These are phyloP conservation scores for Sicyos baderoa DNA, from an alignment of 306 rosid species.

Conservation along the genomic window DNA sequence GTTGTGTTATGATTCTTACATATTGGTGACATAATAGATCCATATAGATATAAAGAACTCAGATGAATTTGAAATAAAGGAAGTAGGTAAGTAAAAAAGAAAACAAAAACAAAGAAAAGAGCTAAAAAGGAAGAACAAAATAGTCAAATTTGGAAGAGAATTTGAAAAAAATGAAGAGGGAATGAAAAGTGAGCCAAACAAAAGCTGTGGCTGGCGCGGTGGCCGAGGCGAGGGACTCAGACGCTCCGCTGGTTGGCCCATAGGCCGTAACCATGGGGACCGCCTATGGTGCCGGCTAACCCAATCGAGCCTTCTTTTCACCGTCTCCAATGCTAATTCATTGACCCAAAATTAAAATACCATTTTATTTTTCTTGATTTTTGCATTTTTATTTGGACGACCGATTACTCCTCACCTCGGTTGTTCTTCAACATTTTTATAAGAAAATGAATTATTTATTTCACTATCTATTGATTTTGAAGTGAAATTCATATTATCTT, in stretches of 20 bases:
- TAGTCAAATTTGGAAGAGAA: neutral
- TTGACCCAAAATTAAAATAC: neutral
- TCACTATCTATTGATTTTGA: too few species aligned
- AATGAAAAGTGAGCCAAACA: neutral
- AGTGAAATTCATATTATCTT: too few species aligned
- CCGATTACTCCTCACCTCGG: too few species aligned
- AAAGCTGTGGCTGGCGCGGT: neutral
- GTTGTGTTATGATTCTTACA: too few species aligned
- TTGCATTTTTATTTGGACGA: too few species aligned
- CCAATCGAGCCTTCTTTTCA: neutral
- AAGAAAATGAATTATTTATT: too few species aligned
- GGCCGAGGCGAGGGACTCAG: neutral
- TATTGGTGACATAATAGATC: too few species aligned
- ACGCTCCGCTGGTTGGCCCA: neutral
- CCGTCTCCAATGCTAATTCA: neutral
- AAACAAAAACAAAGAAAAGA: too few species aligned
- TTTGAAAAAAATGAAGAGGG: constrained; percentile 3
- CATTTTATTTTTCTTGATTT: neutral
- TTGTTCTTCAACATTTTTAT: too few species aligned
- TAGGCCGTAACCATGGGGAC: neutral
- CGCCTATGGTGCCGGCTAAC: neutral
- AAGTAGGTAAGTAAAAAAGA: too few species aligned
- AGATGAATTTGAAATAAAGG: too few species aligned
- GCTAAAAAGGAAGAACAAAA: neutral
- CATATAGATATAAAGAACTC: too few species aligned